phyloP scores from a whole-genome alignment of 2,329 filamentous ascomycete species.

The Scytalidium lignicola region DNA sequence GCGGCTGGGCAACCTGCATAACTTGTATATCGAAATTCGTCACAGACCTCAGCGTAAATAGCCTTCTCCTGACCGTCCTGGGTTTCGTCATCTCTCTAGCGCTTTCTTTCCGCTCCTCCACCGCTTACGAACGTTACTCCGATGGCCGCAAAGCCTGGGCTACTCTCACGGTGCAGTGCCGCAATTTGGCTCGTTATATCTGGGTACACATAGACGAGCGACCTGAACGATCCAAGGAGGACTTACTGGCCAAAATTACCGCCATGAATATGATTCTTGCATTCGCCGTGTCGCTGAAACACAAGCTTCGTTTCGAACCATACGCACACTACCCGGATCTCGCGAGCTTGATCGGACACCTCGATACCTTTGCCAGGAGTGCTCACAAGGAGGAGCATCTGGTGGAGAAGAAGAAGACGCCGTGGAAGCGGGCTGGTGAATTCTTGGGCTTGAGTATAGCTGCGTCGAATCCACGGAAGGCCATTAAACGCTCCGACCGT shows the following conservation, averaged over 20 bases:
- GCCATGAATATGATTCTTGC: constrained; percentile 72
- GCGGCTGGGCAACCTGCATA: constrained; percentile 54
- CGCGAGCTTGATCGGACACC: constrained; percentile 60
- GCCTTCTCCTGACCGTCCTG: constrained; percentile 67
- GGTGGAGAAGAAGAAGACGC: constrained; percentile 10
- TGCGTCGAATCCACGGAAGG: constrained; percentile 71
- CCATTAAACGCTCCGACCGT: constrained; percentile 65
- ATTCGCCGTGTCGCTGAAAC: constrained; percentile 73
- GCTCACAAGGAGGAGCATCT: constrained; percentile 42
- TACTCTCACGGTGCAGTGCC: constrained; percentile 53
- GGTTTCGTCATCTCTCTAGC: constrained; percentile 78
- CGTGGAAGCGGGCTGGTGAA: constrained; percentile 61
- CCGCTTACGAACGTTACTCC: constrained; percentile 20
- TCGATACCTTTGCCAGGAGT: constrained; percentile 67
- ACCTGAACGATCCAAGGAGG: constrained; percentile 54
- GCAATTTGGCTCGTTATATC: constrained; percentile 69
- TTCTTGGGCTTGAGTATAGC: constrained; percentile 75
- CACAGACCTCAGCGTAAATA: constrained; percentile 33
- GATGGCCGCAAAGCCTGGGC: constrained; percentile 62
- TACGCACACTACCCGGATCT: constrained; percentile 74
- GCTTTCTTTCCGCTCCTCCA: constrained; percentile 64
- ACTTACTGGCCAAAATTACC: constrained; percentile 61
- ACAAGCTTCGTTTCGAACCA: constrained; percentile 79
- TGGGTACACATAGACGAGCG: constrained; percentile 73
- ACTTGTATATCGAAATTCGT: constrained; percentile 48